Conservation (phyloP, 1,284 basidiomycete species). For the Marasmius tenuissimus region DNA sequence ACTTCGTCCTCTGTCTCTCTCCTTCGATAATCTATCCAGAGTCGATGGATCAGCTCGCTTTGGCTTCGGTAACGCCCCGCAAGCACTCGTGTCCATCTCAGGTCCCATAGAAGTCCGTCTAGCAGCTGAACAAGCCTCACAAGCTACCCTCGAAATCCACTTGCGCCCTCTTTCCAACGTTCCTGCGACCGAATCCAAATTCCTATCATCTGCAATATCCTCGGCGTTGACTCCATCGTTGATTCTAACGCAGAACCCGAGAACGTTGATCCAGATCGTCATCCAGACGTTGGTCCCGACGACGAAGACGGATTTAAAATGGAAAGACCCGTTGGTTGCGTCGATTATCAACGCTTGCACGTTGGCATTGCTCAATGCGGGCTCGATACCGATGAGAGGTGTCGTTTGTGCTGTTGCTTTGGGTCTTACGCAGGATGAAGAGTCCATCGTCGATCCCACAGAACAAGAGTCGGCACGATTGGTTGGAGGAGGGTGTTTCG, state of each 20-base stretch:
- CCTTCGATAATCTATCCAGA: conserved; percentile 48
- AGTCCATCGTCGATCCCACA: conserved; percentile 53
- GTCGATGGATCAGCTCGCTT: conserved; percentile 70
- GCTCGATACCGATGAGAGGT: conserved; percentile 69
- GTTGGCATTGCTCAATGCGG: conserved; percentile 64
- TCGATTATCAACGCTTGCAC: conserved; percentile 69
- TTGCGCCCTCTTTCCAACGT: conserved; percentile 67
- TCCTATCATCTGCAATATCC: conserved; percentile 50
- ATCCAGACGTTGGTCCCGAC: conserved; percentile 54
- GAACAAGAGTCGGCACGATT: conserved; percentile 41
- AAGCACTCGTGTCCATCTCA: conserved; percentile 65
- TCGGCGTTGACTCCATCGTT: conserved; percentile 58
- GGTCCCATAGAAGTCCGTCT: conserved; percentile 76
- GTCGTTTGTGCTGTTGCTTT: conserved; percentile 68
- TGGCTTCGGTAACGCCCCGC: conserved; percentile 50
- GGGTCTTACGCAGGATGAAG: conserved; percentile 27
- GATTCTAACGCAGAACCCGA: conserved; percentile 61
- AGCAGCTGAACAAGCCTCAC: conserved; percentile 65
- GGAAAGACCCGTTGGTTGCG: conserved; percentile 39
- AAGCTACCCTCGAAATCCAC: conserved; percentile 68
- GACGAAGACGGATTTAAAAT: conserved; percentile 17
- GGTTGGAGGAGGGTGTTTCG: conserved; percentile 59
- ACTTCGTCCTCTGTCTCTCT: background rate
- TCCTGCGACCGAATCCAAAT: conserved; percentile 66
- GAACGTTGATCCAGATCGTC: conserved; percentile 70